Evolutionary conservation across 73 alveolate species (phyloP), one percentile per base, ranked within the genome.

Genomic region (Breviolum minutum): DNA sequence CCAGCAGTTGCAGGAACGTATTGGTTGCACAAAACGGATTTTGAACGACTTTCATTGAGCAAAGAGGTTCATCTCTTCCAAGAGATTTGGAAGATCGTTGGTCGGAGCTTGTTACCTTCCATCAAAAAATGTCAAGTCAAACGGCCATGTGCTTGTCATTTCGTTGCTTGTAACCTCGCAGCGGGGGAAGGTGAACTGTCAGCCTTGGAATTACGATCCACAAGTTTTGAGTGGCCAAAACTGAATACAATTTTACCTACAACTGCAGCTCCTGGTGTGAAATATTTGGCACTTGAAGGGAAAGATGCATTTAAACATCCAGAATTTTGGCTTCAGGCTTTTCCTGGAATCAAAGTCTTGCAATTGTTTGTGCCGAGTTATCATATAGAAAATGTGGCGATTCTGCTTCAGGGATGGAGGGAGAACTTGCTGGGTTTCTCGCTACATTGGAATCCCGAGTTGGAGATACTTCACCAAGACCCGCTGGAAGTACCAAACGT

Each of bases 391-490:
- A 63, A 87, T 40, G 76, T 63, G 16, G 24, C 95, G 8, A 29
- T 60, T 40, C 95, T 88, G n/a, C 85, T 88, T 40, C 17, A 66
- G 11, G 95, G 95, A 26, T 88, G 95, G 95, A 64, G 69, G 95
- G 82, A 88, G 17, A 54, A 27, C 27, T 32, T 88, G 60, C 84
- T 88, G 80, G 84, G 95, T 19, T 17, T 88, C 14, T 7, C 71
- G 85, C 24, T 88, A n/a, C 63, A 27, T 24, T 66, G 83, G 95
- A 32, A 88, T 27, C 74, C 70, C 4, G 60, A 60, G 22, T 60
- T 83, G 10, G 92, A 83, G 24, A 22, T 83, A 4, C 73, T 24
- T 12, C 26, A 16, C 22, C 64, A 83, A 20, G 61, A 54, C 8
- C 92, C 73, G 0, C n/a, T 83, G 26, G 92, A 60, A 24, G 92